These are phyloP conservation scores for Schizophyllum commune DNA, from an alignment of 1,284 basidiomycete genomes.

Conservation along the genomic window DNA sequence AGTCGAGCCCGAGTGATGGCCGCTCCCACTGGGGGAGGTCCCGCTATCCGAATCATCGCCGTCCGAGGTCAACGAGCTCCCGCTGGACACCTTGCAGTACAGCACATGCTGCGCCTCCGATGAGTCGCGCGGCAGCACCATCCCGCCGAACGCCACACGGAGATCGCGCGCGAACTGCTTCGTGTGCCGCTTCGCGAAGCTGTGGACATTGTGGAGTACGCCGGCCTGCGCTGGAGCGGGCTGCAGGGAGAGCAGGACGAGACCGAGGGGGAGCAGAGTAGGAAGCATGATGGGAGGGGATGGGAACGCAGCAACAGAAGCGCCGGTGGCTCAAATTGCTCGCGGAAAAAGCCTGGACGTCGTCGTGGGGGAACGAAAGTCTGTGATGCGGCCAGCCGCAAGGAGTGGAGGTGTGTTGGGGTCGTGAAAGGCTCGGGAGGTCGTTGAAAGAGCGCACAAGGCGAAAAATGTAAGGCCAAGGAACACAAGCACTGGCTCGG, in stretches of 20 bases:
- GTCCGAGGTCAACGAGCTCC: conserved; percentile 17
- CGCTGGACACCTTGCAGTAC: conserved; percentile 30
- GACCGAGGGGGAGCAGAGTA: neutral
- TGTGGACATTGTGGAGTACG: too few relatives aligned
- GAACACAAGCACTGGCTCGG: neutral
- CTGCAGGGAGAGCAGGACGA: conserved; percentile 4
- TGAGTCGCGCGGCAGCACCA: conserved; percentile 30
- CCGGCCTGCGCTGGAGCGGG: conserved; percentile 7
- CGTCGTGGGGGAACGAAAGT: neutral
- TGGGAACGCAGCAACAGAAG: neutral
- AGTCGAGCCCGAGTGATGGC: conserved; percentile 16
- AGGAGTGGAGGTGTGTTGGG: neutral
- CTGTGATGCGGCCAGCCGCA: neutral
- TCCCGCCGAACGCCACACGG: conserved; percentile 49
- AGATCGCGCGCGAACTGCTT: conserved; percentile 59
- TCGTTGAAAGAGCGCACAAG: neutral
- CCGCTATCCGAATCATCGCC: conserved; percentile 8
- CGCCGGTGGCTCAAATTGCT: neutral
- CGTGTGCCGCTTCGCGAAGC: conserved; percentile 33
- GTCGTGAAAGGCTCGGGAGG: neutral
- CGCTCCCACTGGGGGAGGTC: conserved; percentile 13
- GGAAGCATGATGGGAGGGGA: conserved; percentile 2
- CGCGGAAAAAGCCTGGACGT: neutral
- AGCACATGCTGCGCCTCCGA: conserved; percentile 23
- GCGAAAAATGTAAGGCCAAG: neutral